Conservation (phyloP, 169 alveolate genomes). For the Besnoitia besnoiti region DNA sequence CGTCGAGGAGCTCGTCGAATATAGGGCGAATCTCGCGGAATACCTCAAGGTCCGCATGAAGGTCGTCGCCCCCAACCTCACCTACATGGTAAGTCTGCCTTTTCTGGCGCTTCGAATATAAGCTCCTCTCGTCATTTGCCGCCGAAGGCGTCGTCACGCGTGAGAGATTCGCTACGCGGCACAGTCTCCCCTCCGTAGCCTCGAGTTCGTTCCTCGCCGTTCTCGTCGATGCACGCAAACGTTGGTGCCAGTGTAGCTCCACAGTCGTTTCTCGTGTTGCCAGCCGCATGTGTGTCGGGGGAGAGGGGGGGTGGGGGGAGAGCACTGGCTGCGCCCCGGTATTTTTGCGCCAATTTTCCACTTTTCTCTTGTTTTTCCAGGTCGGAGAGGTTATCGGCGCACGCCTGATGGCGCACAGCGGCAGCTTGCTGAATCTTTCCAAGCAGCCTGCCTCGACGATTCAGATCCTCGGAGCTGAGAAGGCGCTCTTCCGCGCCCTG, state of each 20-base stretch:
- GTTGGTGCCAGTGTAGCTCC: no score
- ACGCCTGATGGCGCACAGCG: constrained; percentile 99
- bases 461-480: constrained; percentile 94
- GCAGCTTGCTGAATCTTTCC: constrained; percentile 96
- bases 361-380: constrained; percentile 42
- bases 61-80: constrained; percentile 99
- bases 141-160: not conserved
- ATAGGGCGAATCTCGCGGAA: constrained; percentile 87
- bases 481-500: constrained; percentile 99
- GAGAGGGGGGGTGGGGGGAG: no score
- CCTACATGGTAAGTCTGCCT: constrained; percentile 86
- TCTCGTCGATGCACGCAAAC: not conserved
- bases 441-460: constrained; percentile 99
- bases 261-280: no score
- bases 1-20: constrained; percentile 95
- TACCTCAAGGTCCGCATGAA: constrained; percentile 98
- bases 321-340: no score
- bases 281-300: no score
- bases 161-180: not conserved
- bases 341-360: no score
- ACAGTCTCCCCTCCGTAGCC: not conserved
- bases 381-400: constrained; percentile 99
- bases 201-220: not conserved
- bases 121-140: not conserved
- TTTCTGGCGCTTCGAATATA: not conserved